Evolutionary conservation across 176 grass and related monocot genomes (phyloP).

Genomic region (Ensete ventricosum): DNA sequence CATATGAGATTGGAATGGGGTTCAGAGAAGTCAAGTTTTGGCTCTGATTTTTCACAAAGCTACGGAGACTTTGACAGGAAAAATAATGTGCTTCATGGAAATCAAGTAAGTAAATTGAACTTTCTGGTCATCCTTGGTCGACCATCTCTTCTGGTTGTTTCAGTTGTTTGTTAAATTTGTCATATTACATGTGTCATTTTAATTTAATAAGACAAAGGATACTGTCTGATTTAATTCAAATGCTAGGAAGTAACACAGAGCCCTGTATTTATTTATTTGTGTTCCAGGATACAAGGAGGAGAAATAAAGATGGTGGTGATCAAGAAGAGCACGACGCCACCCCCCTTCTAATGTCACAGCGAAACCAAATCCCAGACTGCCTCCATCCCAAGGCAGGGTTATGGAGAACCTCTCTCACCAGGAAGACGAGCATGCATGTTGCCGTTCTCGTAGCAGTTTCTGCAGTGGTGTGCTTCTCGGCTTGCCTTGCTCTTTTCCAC

Average conservation of each 20-base stretch:
- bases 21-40: conserved; percentile 14
- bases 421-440: conserved; percentile 31
- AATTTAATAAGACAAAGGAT: too few relatives aligned
- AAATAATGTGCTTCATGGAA: conserved; percentile 3
- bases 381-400: conserved; percentile 17
- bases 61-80: background rate
- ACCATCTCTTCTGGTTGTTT: too few relatives aligned
- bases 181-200: too few relatives aligned
- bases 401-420: conserved; percentile 26
- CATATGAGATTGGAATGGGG: conserved; percentile 12
- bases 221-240: too few relatives aligned
- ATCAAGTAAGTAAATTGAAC: conserved; percentile 41
- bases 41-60: conserved; percentile 15
- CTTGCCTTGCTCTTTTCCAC: conserved; percentile 64
- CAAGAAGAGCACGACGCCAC: too few relatives aligned
- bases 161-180: too few relatives aligned
- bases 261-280: too few relatives aligned
- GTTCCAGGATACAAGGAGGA: too few relatives aligned
- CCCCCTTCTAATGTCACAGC: too few relatives aligned
- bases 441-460: conserved; percentile 25
- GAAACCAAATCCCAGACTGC: conserved; percentile 16
- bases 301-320: too few relatives aligned
- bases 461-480: conserved; percentile 50
- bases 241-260: too few relatives aligned
- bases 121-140: too few relatives aligned